These are phyloP conservation scores for Phoma herbarum DNA, from an alignment of 2,329 filamentous ascomycete genomes.

Conservation along the genomic window DNA sequence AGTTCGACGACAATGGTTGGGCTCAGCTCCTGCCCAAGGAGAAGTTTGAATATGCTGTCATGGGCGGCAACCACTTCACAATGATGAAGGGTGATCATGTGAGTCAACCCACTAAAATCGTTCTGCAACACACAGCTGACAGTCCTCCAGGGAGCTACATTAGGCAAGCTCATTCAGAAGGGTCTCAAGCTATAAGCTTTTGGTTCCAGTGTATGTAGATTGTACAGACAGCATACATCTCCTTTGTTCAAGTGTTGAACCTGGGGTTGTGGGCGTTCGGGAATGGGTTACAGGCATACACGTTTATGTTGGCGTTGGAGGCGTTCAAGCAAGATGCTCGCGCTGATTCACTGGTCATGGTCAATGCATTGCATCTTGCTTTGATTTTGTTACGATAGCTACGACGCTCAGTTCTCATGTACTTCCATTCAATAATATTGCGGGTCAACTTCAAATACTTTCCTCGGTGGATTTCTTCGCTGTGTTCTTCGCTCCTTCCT, in stretches of 20 bases:
- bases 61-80: slow-evolving; percentile 77
- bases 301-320: slow-evolving; percentile 21
- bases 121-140: slow-evolving; percentile 34
- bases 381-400: slow-evolving; percentile 10
- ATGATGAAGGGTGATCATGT: slow-evolving; percentile 74
- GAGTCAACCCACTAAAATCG: slow-evolving; percentile 35
- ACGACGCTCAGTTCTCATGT: slow-evolving; percentile 15
- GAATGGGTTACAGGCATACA: slow-evolving; percentile 17
- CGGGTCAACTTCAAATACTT: slow-evolving; percentile 24
- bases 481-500: not conserved
- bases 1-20: slow-evolving; percentile 76
- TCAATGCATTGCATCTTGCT: slow-evolving; percentile 9
- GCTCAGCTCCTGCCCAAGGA: slow-evolving; percentile 69
- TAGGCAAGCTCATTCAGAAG: slow-evolving; percentile 56
- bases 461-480: not conserved
- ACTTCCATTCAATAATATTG: slow-evolving; percentile 21
- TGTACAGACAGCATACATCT: slow-evolving; percentile 42
- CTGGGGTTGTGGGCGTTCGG: slow-evolving; percentile 42
- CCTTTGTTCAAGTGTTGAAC: slow-evolving; percentile 48
- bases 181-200: slow-evolving; percentile 48
- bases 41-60: slow-evolving; percentile 71
- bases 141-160: slow-evolving; percentile 45
- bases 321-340: slow-evolving; percentile 5
- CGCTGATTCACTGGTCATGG: slow-evolving; percentile 15
- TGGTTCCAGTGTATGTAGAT: slow-evolving; percentile 18